A percentile compares a stretch with the other conserved stretches of the same genome.
Evolutionary conservation across 1,139 yeast species (phyloP).

Genomic region (Debaryomyces coudertii): DNA sequence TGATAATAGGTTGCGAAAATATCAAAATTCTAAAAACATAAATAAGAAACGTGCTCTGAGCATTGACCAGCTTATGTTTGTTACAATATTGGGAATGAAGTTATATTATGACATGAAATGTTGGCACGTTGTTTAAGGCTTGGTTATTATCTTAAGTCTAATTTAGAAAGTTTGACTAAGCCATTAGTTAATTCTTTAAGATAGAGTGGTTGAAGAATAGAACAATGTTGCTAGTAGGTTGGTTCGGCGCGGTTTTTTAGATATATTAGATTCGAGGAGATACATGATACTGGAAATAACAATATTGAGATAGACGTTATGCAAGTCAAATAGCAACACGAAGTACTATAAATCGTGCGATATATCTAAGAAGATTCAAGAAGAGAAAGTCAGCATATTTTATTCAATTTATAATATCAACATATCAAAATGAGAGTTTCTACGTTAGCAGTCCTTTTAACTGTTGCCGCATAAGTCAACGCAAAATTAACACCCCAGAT

Average conservation of each 20-base stretch:
- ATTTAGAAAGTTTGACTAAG: not conserved
- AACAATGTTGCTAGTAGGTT: not conserved
- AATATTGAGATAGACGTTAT: not conserved
- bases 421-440: slow-evolving; percentile 11
- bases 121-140: slow-evolving; percentile 5
- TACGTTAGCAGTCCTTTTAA: slow-evolving; percentile 9
- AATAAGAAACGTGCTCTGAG: slow-evolving; percentile 5
- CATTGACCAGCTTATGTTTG: not conserved
- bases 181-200: not conserved
- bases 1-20: slow-evolving; percentile 10
- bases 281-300: not conserved
- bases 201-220: not conserved
- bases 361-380: not conserved
- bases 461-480: slow-evolving; percentile 11
- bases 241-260: not conserved
- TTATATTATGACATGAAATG: not conserved
- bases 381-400: not conserved
- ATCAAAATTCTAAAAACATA: not conserved
- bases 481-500: slow-evolving; percentile 10
- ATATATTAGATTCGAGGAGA: not conserved
- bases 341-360: slow-evolving; percentile 3
- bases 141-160: not conserved
- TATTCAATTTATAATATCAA: not conserved
- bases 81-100: not conserved
- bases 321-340: not conserved